Conservation (phyloP, 208 protist species). For the Trypanosoma avium region DNA sequence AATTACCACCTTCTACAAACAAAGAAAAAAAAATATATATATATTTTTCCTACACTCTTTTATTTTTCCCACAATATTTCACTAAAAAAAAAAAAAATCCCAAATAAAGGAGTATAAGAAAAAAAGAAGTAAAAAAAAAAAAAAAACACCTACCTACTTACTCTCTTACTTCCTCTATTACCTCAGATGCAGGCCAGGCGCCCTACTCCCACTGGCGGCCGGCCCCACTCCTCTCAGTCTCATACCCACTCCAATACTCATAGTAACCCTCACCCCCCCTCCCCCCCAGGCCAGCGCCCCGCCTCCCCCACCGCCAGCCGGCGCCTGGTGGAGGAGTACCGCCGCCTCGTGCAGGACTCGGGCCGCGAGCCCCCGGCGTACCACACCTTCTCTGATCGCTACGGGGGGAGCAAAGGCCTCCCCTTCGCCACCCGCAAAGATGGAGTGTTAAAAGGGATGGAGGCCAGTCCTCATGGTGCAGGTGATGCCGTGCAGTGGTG, state of each 20-base stretch:
- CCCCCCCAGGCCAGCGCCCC: neutral
- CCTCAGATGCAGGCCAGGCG: too few species aligned
- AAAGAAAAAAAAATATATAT: too few species aligned
- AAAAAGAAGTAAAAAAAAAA: too few species aligned
- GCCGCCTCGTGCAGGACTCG: constrained; percentile 49
- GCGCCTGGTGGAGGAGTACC: constrained; percentile 78
- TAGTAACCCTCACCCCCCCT: neutral
- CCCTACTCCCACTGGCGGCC: too few species aligned
- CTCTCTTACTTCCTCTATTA: too few species aligned
- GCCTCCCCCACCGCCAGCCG: constrained; percentile 21
- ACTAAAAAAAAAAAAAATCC: too few species aligned
- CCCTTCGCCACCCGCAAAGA: constrained; percentile 58
- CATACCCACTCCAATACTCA: neutral
- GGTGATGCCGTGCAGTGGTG: constrained; percentile 40
- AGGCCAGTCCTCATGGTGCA: neutral
- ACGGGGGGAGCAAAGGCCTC: constrained; percentile 57
- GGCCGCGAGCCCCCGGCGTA: constrained; percentile 65
- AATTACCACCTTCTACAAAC: too few species aligned
- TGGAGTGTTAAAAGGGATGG: neutral
- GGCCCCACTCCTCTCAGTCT: too few species aligned
- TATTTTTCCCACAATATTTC: too few species aligned
- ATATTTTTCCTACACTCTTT: too few species aligned
- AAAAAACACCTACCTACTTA: too few species aligned
- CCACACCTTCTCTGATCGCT: constrained; percentile 76
- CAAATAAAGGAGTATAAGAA: too few species aligned